A percentile compares a stretch with the other conserved stretches of the same genome.
These are phyloP conservation scores for Halenospora varia DNA, from an alignment of 495 filamentous ascomycete genomes.

Conservation along the genomic window DNA sequence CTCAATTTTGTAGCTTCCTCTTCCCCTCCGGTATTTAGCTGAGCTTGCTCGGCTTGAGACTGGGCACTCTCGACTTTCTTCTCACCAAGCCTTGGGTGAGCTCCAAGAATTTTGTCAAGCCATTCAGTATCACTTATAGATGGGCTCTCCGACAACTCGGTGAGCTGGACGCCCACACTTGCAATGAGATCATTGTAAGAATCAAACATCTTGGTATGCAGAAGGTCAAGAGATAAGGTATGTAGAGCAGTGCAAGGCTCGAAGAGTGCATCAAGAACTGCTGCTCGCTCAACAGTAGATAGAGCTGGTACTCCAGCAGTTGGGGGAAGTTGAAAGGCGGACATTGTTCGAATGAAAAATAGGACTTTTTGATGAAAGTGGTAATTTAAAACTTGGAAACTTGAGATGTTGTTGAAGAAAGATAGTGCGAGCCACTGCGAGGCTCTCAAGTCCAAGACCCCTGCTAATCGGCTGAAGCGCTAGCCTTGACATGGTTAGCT, in stretches of 20 bases:
- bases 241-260: slow-evolving; percentile 78
- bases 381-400: not conserved
- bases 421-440: no score
- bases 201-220: slow-evolving; percentile 58
- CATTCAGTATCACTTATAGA: slow-evolving; percentile 49
- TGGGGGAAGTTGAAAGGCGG: slow-evolving; percentile 41
- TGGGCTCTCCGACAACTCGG: slow-evolving; percentile 46
- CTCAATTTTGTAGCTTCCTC: slow-evolving; percentile 55
- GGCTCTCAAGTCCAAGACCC: no score
- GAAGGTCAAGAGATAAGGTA: slow-evolving; percentile 60
- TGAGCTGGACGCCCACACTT: slow-evolving; percentile 52
- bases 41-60: slow-evolving; percentile 75
- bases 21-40: slow-evolving; percentile 50
- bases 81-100: slow-evolving; percentile 83
- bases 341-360: slow-evolving; percentile 17
- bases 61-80: slow-evolving; percentile 73
- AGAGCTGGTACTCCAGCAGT: slow-evolving; percentile 48
- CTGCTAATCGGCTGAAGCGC: no score
- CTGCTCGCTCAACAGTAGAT: slow-evolving; percentile 49
- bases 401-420: not conserved
- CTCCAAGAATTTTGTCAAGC: slow-evolving; percentile 70
- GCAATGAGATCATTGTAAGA: slow-evolving; percentile 58
- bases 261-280: slow-evolving; percentile 78
- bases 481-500: no score
- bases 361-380: not conserved